Evolutionary conservation across 2,329 filamentous ascomycete species (phyloP), one percentile per base, ranked within the genome.

Genomic region (Stylonectria norvegica): DNA sequence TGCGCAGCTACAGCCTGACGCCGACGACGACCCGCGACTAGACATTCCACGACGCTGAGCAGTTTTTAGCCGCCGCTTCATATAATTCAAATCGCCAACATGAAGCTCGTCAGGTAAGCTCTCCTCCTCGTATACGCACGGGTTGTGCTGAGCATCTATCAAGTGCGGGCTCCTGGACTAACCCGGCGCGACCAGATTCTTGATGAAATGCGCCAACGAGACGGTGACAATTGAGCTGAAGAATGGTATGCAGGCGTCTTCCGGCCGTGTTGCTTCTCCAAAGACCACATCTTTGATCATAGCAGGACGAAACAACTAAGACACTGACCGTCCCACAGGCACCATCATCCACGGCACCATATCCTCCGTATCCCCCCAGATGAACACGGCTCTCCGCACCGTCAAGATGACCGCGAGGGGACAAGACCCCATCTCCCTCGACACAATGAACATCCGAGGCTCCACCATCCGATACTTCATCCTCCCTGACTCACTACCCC

Each of bases 191-290:
- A 47, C 43, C 67, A 97, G 93, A 67, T 98, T 98, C 69, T 76
- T 98, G 58, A 97, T 97, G 91, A 98, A 98, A 77, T 97, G 91
- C 70, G 83, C 87, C 69, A 97, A 96, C 69, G 93, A 98, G 75
- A 95, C 93, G 60, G 93, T 97, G 60, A 97, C 91, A 31, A 87
- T 98, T 67, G 93, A 98, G 70, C 77, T 98, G 56, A 98, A 98
- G 70, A 97, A 97, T 79, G 93, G 90, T 93, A 74, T 32, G 66
- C 10, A 72, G n/a, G n/a, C n/a, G n/a, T n/a, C n/a, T n/a, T n/a
- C n/a, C n/a, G n/a, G n/a, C n/a, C 37, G 66, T 14, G 30, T 5
- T 17, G 9, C 30, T n/a, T 30, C 43, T 19, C 25, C 28, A n/a
- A 20, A 30, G n/a, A 14, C 15, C 17, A 14, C 10, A 3, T n/a